Base-by-base conservation (phyloP, 192 early-diverging fungal species). In the Podila epigama region DNA sequence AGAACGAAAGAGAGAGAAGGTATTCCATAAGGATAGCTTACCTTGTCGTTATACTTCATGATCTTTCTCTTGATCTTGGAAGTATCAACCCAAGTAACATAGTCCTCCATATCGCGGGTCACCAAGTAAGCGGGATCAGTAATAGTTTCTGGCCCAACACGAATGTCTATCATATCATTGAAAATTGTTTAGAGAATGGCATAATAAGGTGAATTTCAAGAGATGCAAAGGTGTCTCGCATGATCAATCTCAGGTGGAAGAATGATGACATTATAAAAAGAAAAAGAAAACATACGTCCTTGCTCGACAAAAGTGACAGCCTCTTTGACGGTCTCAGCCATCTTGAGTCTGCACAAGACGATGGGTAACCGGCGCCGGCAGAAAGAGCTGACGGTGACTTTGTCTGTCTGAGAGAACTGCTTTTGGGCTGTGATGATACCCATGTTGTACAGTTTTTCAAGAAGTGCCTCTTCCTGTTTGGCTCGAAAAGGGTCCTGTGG, bases 11-110 rank as follows among this genome's bases (percentile, higher is more conserved):
- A 75, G 9, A 37, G 36, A 37, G 4, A 51, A 3, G 29, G 16
- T 34, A 37, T 7, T 32, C 44, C 25, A n/a, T 4, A 4, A 25
- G 28, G 20, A 40, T 18, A 51, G 40, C 37, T 70, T 75, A 90
- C 87, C 84, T 93, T 92, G 86, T 94, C 92, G 79, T 93, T 94
- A 84, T 94, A 94, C 81, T 96, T 96, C 72, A 95, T 85, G 70
- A 98, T 95, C 92, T 97, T 96, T 64, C 92, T 87, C 86, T 96
- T 96, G 77, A 98, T 97, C 87, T 94, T 94, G 60, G 93, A 95
- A n/a, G 96, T 93, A 65, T 98, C 94, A 13, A 96, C 94, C 96
- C 96, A 98, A 2, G 96, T 96, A 8, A 98, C 91, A 87, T 92
- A 98, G 82, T 98, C 96, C 75, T 98, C 96, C 88, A 96, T 92